Evolutionary conservation across 176 grass and related monocot species (phyloP), one percentile per base, ranked within the genome.

Genomic region (Zoysia pacifica): DNA sequence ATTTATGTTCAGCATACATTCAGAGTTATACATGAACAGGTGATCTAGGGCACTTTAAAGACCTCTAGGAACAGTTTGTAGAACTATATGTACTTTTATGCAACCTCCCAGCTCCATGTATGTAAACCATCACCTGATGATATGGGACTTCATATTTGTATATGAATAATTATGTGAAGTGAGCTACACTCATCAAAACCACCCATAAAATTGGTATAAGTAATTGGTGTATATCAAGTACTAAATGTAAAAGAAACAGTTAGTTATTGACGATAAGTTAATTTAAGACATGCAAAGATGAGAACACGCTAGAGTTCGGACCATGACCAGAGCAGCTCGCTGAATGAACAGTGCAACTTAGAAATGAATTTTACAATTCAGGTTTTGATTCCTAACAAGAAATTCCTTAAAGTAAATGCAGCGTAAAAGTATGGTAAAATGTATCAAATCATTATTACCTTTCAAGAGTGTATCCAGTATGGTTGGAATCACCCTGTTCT

Each of bases 381-480:
- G 19, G 73, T 35, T 37, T 47, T 45, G 39, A 75, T 69, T 45
- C 6, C 62, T 74, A 74, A 20, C n/a, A 65, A 20, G 61, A 73
- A 58, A 49, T 20, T 69, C 44, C 66, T 47, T 40, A 43, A 3
- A 79, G 52, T 55, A 83, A 44, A 81, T 41, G 62, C 64, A 65
- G 46, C 18, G n/a, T 47, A 45, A 0, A 76, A 62, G 47, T 70
- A 43, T 47, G 44, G 46, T 47, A 82, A 64, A 65, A 67, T 70
- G 12, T 70, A 53, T 67, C 16, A 28, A 48, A 67, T 16, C 11
- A 65, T 64, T 72, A 77, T 86, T 52, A 97, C 95, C 92, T 97
- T 93, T 92, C 69, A 94, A 54, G 47, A 89, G 85, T 67, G 70
- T 80, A 59, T 81, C 73, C 47, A 94, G 81, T 45, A 94, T 79